Conservation (phyloP, 2,329 filamentous ascomycete genomes). For the Fusarium bactridioides region DNA sequence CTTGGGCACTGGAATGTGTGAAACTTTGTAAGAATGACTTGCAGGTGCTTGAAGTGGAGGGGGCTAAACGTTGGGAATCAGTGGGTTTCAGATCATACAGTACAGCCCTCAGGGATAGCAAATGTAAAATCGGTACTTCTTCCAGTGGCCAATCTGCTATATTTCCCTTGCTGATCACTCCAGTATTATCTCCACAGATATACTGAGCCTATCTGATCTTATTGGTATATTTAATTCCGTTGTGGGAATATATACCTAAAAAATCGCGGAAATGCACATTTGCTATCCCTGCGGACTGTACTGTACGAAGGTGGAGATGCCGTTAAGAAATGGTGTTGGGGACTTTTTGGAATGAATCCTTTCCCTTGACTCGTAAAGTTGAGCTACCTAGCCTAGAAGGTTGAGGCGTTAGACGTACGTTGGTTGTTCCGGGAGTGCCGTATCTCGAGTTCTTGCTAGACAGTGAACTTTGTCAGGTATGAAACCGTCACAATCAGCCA, state of each 20-base stretch:
- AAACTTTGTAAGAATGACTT: conserved; percentile 26
- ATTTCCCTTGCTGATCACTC: no score
- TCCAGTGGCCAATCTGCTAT: no score
- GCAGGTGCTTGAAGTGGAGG: conserved; percentile 3
- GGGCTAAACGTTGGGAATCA: conserved; percentile 19
- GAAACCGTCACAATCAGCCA: not conserved
- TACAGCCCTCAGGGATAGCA: no score
- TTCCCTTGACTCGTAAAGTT: not conserved
- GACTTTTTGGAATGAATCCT: not conserved
- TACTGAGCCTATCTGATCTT: no score
- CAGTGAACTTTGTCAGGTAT: not conserved
- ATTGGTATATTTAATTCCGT: no score
- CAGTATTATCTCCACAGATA: no score
- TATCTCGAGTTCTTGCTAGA: not conserved
- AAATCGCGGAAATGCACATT: no score
- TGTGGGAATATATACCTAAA: no score
- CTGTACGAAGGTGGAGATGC: not conserved
- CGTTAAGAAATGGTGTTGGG: not conserved
- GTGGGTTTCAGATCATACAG: conserved; percentile 10
- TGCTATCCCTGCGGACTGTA: no score
- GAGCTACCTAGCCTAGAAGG: not conserved
- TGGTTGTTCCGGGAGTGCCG: not conserved
- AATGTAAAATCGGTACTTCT: no score
- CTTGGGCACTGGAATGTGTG: conserved; percentile 15
- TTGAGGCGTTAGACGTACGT: not conserved